Conservation (phyloP, 257 asterid species). For the Osmanthus fragrans region DNA sequence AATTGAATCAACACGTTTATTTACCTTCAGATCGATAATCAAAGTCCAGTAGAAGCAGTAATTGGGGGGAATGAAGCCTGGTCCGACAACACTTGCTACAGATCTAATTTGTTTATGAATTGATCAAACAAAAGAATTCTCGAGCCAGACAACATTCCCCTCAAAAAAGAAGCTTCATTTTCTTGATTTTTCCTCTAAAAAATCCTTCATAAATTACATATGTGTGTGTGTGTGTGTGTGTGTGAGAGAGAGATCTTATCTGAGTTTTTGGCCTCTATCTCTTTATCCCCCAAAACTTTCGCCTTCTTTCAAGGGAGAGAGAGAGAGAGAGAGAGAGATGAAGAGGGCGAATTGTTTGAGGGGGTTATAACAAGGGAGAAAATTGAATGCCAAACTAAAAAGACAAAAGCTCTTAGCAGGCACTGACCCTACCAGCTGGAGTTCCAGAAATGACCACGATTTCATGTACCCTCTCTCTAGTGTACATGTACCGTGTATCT, state of each 20-base stretch:
- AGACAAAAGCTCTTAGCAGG: constrained; percentile 30
- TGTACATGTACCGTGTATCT: not conserved
- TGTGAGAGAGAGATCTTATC: constrained; percentile 1
- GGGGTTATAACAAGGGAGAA: constrained; percentile 25
- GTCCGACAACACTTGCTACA: constrained; percentile 47
- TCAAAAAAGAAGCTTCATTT: constrained; percentile 37
- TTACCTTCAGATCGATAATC: not conserved
- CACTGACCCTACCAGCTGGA: constrained; percentile 47
- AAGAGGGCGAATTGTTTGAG: constrained; percentile 19
- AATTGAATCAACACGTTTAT: not conserved
- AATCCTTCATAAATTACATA: not conserved
- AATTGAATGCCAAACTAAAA: constrained; percentile 27
- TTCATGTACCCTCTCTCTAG: constrained; percentile 12
- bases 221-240: not conserved
- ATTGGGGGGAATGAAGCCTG: constrained; percentile 60
- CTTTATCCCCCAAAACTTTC: constrained; percentile 55
- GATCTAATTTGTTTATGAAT: constrained; percentile 19
- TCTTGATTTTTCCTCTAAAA: not conserved
- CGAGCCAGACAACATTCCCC: constrained; percentile 71
- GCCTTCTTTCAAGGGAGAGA: constrained; percentile 51
- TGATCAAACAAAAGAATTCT: constrained; percentile 30
- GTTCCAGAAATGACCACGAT: constrained; percentile 30
- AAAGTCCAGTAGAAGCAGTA: constrained; percentile 18
- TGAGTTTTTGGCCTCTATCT: constrained; percentile 26
- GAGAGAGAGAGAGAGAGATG: constrained; percentile 14